Conservation (phyloP, 306 rosid species). For the Trifolium subterraneum region DNA sequence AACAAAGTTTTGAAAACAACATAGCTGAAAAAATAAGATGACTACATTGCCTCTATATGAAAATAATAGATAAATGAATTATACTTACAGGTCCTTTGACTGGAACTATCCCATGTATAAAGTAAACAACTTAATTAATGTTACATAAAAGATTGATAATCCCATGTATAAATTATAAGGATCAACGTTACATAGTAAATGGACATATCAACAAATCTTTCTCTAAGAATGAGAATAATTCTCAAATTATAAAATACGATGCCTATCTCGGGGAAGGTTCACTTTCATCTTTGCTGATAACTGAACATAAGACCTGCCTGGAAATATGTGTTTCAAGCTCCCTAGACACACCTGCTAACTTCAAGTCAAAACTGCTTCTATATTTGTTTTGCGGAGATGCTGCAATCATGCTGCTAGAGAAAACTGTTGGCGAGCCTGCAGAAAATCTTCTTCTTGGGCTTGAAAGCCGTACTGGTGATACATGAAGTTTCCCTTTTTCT, state of each 20-base stretch:
- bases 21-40: slow-evolving; percentile 19
- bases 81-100: slow-evolving; percentile 18
- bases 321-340: slow-evolving; percentile 97
- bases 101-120: slow-evolving; percentile 37
- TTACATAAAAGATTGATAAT: slow-evolving; percentile 18
- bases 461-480: slow-evolving; percentile 68
- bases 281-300: slow-evolving; percentile 74
- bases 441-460: slow-evolving; percentile 92
- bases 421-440: slow-evolving; percentile 64
- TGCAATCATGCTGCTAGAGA: slow-evolving; percentile 53
- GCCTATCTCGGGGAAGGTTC: slow-evolving; percentile 69
- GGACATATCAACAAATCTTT: slow-evolving; percentile 48
- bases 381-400: slow-evolving; percentile 80
- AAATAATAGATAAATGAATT: too few relatives aligned
- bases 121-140: slow-evolving; percentile 36
- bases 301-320: slow-evolving; percentile 85
- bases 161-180: slow-evolving; percentile 42
- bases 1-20: not conserved
- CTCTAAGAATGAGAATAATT: slow-evolving; percentile 72
- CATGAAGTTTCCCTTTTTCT: slow-evolving; percentile 53
- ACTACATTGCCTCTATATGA: slow-evolving; percentile 36
- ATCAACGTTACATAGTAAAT: slow-evolving; percentile 26
- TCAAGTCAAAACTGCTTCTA: slow-evolving; percentile 83
- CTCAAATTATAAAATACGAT: slow-evolving; percentile 24
- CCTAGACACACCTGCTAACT: slow-evolving; percentile 80